Conservation (phyloP, 2,329 filamentous ascomycete genomes). For the Juglanconis oblonga region DNA sequence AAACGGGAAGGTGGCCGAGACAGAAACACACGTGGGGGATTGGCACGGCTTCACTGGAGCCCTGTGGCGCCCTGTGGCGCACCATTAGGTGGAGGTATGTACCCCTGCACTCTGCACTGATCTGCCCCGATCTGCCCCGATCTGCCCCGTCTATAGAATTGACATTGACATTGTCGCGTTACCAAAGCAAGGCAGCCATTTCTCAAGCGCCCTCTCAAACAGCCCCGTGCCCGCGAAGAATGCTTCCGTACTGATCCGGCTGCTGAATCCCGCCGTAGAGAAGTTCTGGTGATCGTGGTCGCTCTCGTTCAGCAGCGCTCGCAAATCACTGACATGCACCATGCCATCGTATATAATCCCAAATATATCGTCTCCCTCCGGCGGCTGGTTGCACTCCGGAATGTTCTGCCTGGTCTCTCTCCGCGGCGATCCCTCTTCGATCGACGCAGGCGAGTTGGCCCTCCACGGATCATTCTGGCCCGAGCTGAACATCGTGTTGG, state of each 20-base stretch:
- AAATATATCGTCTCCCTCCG: conserved; percentile 8
- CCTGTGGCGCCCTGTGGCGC: background rate
- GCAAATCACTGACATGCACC: conserved; percentile 15
- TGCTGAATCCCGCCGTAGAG: conserved; percentile 7
- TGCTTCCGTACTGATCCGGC: background rate
- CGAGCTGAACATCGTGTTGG: conserved; percentile 25
- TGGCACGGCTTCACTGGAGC: too few relatives aligned
- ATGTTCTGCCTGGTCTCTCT: conserved; percentile 9
- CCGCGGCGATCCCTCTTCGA: conserved; percentile 8
- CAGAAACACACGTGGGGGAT: too few relatives aligned
- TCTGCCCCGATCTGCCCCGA: too few relatives aligned
- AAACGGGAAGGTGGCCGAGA: background rate
- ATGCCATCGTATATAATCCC: conserved; percentile 14
- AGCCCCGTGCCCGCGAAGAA: background rate
- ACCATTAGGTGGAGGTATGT: background rate
- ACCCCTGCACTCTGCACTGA: too few relatives aligned
- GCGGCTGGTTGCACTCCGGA: conserved; percentile 10
- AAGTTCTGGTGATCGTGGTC: conserved; percentile 9
- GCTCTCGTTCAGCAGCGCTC: background rate
- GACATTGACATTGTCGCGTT: background rate
- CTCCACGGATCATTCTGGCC: conserved; percentile 31
- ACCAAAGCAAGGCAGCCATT: conserved; percentile 10
- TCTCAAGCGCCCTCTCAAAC: conserved; percentile 5
- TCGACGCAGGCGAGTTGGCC: conserved; percentile 10
- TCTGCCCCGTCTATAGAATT: too few relatives aligned